Base-by-base conservation (phyloP, 352 stramenopile genomes). In the Globisporangium radiosum region DNA sequence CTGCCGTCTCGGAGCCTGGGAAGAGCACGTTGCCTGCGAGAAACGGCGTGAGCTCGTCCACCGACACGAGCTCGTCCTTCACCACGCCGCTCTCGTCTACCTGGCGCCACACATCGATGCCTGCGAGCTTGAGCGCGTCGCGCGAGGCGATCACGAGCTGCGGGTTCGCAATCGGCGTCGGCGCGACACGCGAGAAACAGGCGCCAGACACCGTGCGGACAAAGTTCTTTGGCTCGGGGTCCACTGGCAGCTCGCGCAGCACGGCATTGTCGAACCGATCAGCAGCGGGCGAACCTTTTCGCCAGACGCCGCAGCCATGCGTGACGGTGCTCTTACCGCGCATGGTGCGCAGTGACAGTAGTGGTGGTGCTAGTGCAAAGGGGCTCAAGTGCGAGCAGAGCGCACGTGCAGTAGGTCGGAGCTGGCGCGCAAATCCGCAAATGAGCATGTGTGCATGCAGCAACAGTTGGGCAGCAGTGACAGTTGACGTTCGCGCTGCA, bases 21-120 rank as follows among this genome's bases (percentile, higher is more conserved):
- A 96, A 76, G 25, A 92, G 60, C 53, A 75, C 58, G 51, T 97
- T 97, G 15, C 87, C 87, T 1, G 78, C 70, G 48, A 95, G 71
- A 58, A 81, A 73, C 48, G 76, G 70, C 25, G 78, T 68, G 10
- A 92, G 69, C 9, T 72, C 71, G 13, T 75, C 73, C 2, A 88
- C 50, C 19, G 60, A 63, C 44, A 70, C 60, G 10, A 73, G 61
- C 9, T 75, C 66, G 9, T 47, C 56, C 7, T 43, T 36, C 5
- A 62, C 63, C 1, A 57, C 50, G 5, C 57, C 62, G 37, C 54
- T 48, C 7, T 56, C 47, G 44, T 19, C 47, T 7, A 40, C 38
- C n/a, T 52, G 2, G 7, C 52, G 15, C 36, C 48, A 62, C 11
- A 85, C 60, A 5, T 88, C 66, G 52, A 92, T 80, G 25, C 80